Evolutionary conservation across 2,329 filamentous ascomycete species (phyloP).

Genomic region (Ambrosiella beaveri): DNA sequence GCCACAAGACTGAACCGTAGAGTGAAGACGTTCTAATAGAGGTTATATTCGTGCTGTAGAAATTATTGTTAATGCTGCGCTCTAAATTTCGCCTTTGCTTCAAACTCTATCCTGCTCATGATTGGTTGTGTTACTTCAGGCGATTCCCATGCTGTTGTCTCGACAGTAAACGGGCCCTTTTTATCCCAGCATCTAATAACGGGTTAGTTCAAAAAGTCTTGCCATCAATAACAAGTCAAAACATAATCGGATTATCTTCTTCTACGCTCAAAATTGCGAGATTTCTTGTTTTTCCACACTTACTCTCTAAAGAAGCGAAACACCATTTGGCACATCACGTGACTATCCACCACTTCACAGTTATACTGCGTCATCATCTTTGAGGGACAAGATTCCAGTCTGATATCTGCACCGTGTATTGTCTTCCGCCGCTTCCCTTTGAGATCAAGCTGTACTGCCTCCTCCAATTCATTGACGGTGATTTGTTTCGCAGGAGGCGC

Average conservation of each 20-base stretch:
- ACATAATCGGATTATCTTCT: neutral
- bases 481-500: constrained; percentile 40
- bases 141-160: constrained; percentile 47
- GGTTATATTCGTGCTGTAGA: neutral
- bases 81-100: constrained; percentile 9
- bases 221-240: neutral
- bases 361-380: constrained; percentile 43
- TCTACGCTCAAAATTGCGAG: neutral
- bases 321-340: constrained; percentile 38
- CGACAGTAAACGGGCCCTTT: constrained; percentile 40
- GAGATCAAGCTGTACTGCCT: constrained; percentile 29
- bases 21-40: neutral
- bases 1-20: too few relatives aligned
- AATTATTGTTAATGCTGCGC: neutral
- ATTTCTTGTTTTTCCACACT: constrained; percentile 16
- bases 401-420: constrained; percentile 21
- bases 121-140: constrained; percentile 10
- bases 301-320: constrained; percentile 44
- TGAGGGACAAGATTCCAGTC: constrained; percentile 38
- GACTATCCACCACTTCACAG: constrained; percentile 33
- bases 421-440: constrained; percentile 35
- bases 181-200: constrained; percentile 37
- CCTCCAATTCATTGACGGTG: constrained; percentile 31
- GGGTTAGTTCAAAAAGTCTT: neutral
- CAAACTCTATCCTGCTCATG: constrained; percentile 10